Base-by-base conservation (phyloP, 2,329 filamentous ascomycete species). In the Aureobasidium sp. region DNA sequence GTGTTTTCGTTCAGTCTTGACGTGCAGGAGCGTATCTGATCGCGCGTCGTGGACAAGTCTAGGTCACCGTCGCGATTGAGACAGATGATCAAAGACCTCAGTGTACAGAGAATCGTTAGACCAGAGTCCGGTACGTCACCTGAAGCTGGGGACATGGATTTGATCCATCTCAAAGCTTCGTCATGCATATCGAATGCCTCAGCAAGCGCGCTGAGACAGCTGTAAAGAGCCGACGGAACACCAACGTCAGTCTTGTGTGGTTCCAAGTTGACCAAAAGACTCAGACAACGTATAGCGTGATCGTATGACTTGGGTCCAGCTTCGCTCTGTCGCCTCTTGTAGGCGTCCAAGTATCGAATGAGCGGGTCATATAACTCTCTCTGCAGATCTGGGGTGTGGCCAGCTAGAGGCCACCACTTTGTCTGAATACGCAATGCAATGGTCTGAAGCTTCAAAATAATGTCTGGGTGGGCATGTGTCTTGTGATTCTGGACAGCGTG, bases 311-410 rank as follows among this genome's bases (percentile, higher is more conserved):
- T 17, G 2, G 19, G 8, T 7, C 21, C 29, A 11, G 3, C 10
- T 17, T 32, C 5, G 14, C 12, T 19, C 12, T 17, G 14, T 7
- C 48, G 48, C 50, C 16, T 49, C 14, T 74, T 69, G 59, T 83
- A 86, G 1, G 85, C 78, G 8, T 74, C 71, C 16, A 86, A 60
- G 58, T 81, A 89, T 48, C 79, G 79, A 0, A 77, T 74, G 44
- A 88, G 77, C 0, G 85, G 84, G 1, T 79, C 73, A n/a, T 84
- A 62, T 6, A 90, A 66, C 12, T 89, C 85, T 54, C 81, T 82
- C 30, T 82, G 77, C 4, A 77, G 64, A 54, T 85, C 77, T 1
- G 77, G 78, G 55, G 77, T 66, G 60, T 87, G 83, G 1, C 75
- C 73, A 6, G 78, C 78, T 54, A 88, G 61, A 37, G 68, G 72